Conservation (phyloP, 169 alveolate species). For the Plasmodium malariae region DNA sequence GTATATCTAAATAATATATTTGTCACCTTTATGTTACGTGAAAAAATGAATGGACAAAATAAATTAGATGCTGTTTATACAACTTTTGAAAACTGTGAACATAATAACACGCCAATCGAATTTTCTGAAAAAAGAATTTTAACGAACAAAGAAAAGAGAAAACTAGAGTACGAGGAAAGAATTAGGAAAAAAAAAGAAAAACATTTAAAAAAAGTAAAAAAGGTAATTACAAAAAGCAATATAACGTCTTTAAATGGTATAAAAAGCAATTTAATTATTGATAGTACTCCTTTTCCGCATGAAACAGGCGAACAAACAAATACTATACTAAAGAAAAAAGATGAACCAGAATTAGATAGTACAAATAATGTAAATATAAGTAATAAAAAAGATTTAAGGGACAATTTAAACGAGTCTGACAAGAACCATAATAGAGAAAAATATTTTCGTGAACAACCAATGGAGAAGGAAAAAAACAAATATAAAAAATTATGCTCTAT, state of each 20-base stretch:
- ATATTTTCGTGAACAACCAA: background rate
- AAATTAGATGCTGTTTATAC: background rate
- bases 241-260: conserved; percentile 26
- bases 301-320: background rate
- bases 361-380: background rate
- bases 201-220: conserved; percentile 56
- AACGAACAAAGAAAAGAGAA: conserved; percentile 52
- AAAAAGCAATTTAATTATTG: conserved; percentile 22
- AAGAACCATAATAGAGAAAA: background rate
- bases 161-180: conserved; percentile 68
- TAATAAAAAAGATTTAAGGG: background rate
- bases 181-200: conserved; percentile 55
- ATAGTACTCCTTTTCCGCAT: background rate
- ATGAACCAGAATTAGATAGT: background rate
- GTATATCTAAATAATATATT: no score
- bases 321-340: background rate
- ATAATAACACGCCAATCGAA: background rate
- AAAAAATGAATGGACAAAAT: background rate
- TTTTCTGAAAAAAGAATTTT: conserved; percentile 17
- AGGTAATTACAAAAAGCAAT: conserved; percentile 54
- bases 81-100: background rate
- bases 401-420: background rate
- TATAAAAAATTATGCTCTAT: background rate
- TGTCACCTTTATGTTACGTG: background rate
- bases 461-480: background rate